These are phyloP conservation scores for Globisporangium megalacanthum DNA, from an alignment of 352 stramenopile genomes.

Conservation along the genomic window DNA sequence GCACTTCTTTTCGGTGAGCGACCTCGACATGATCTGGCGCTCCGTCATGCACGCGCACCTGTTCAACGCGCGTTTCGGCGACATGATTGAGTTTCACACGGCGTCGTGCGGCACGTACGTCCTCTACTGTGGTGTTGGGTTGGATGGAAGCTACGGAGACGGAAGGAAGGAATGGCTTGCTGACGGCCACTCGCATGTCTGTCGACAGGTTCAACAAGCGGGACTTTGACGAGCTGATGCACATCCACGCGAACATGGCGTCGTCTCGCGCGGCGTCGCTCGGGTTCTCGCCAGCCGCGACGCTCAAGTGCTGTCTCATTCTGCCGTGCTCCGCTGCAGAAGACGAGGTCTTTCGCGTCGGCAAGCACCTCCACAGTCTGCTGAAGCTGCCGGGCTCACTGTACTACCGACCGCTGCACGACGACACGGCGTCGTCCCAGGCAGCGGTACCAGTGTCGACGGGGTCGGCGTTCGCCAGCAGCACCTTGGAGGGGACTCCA, in stretches of 20 bases:
- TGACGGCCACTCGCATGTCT: background rate
- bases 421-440: background rate
- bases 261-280: conserved; percentile 29
- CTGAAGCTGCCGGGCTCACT: conserved; percentile 59
- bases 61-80: conserved; percentile 51
- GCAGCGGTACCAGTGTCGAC: background rate
- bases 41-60: conserved; percentile 58
- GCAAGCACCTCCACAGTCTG: conserved; percentile 59
- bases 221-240: conserved; percentile 78
- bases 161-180: too few relatives aligned
- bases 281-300: conserved; percentile 28
- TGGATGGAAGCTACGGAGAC: background rate
- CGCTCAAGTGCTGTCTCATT: conserved; percentile 65
- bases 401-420: conserved; percentile 50
- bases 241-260: conserved; percentile 47
- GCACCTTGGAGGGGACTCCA: background rate
- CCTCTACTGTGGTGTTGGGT: background rate
- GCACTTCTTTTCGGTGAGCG: conserved; percentile 47
- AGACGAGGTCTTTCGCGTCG: conserved; percentile 70
- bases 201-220: conserved; percentile 37
- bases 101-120: conserved; percentile 45
- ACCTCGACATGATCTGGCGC: conserved; percentile 57
- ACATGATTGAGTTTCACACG: conserved; percentile 62
- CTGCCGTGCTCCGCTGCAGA: conserved; percentile 47
- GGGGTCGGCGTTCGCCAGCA: background rate